A percentile compares a stretch with the other conserved stretches of the same genome.
Evolutionary conservation across 2,329 filamentous ascomycete genomes (phyloP).

Genomic region (Paraphoma sp.): DNA sequence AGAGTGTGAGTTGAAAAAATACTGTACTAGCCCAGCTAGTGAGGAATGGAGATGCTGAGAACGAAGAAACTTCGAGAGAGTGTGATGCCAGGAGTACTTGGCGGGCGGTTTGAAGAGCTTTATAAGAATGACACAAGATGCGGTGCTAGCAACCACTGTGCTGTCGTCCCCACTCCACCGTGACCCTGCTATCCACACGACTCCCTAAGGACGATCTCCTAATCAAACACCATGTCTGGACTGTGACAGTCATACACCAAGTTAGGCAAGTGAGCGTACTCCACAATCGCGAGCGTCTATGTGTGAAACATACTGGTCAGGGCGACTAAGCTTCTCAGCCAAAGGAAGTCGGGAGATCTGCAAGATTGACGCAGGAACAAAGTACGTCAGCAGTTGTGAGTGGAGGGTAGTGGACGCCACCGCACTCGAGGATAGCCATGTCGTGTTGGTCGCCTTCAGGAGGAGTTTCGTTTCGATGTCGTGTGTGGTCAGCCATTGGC

Average conservation of each 20-base stretch:
- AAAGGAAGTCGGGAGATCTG: constrained; percentile 26
- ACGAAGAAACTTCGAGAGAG: constrained; percentile 5
- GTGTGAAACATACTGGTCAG: constrained; percentile 38
- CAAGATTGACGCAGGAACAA: constrained; percentile 35
- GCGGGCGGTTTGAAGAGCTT: neutral
- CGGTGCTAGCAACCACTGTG: constrained; percentile 1
- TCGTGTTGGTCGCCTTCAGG: constrained; percentile 18
- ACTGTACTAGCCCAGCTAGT: constrained; percentile 8
- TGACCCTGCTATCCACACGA: constrained; percentile 14
- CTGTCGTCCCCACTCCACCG: constrained; percentile 6
- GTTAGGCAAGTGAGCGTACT: constrained; percentile 29
- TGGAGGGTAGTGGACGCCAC: constrained; percentile 20
- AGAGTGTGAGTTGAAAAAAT: constrained; percentile 22
- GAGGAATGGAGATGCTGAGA: constrained; percentile 18
- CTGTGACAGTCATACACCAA: constrained; percentile 24
- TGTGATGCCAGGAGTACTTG: constrained; percentile 21
- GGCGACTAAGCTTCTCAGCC: constrained; percentile 33
- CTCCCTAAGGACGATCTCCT: constrained; percentile 27
- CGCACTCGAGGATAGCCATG: constrained; percentile 19
- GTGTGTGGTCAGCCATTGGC: constrained; percentile 32
- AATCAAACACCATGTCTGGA: constrained; percentile 40
- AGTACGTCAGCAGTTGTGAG: constrained; percentile 27
- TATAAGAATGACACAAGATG: neutral
- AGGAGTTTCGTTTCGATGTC: constrained; percentile 36
- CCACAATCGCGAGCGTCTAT: constrained; percentile 39